These are phyloP conservation scores for Elsinoe australis DNA, from an alignment of 2,329 filamentous ascomycete genomes.

Conservation along the genomic window DNA sequence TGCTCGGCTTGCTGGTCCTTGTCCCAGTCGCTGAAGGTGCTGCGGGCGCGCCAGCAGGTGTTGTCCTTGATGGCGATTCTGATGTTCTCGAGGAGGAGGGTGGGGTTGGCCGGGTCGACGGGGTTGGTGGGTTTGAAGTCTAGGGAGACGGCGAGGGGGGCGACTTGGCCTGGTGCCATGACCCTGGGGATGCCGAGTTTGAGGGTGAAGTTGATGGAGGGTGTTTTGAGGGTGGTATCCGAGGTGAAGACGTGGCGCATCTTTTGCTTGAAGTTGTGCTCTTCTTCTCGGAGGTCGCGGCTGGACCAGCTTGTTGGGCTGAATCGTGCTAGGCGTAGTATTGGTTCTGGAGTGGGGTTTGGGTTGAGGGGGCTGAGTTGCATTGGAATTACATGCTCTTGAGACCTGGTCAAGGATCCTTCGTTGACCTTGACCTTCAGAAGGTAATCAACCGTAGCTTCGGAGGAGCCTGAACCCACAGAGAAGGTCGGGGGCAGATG, in stretches of 20 bases:
- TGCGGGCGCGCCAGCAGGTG: slow-evolving; percentile 5
- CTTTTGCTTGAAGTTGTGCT: slow-evolving; percentile 14
- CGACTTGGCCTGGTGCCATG: background rate
- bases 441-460: slow-evolving; percentile 6
- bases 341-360: background rate
- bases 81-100: slow-evolving; percentile 1
- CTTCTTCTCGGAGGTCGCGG: background rate
- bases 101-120: slow-evolving; percentile 4
- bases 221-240: slow-evolving; percentile 6
- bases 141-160: slow-evolving; percentile 1
- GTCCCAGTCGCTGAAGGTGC: slow-evolving; percentile 6
- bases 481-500: background rate
- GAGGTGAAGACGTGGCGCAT: slow-evolving; percentile 15
- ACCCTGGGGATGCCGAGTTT: slow-evolving; percentile 1
- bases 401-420: slow-evolving; percentile 3
- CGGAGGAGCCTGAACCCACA: background rate
- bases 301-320: background rate
- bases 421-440: slow-evolving; percentile 13
- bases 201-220: background rate
- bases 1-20: background rate
- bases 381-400: background rate
- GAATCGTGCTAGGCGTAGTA: background rate
- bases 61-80: background rate
- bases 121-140: background rate
- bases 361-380: slow-evolving; percentile 1